Base-by-base conservation (phyloP, 441 rosid species). In the Gossypium trilobum region DNA sequence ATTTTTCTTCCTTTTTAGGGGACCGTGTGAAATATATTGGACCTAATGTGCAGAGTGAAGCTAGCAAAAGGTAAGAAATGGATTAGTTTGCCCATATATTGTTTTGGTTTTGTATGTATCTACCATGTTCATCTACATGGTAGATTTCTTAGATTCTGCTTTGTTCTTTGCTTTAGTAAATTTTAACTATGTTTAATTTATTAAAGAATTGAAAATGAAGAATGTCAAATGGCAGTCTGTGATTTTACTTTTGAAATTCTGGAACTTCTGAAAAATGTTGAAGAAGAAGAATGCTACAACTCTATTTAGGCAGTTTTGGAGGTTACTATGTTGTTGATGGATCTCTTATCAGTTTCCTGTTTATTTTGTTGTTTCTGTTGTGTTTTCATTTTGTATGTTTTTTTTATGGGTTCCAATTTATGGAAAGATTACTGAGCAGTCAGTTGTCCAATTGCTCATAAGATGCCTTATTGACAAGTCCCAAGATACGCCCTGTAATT, bases 1-100 rank as follows among this genome's bases (percentile, higher is more conserved):
- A 46, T 68, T 23, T 57, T 61, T 72, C 57, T 44, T 69, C 36
- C 10, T 17, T 50, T 61, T 39, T 78, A 95, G 99, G 99, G 76
- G 98, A 95, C 83, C 91, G 87, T 70, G 95, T 95, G 71, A 95
- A 80, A 77, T 95, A 89, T 70, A 71, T 82, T 25, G 98, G 99
- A 62, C 85, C 88, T 69, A 77, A 97, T 27, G 78, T 66, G 75
- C 79, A 64, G 19, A 55, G 70, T 69, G 84, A 86, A 79, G 87
- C 82, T 77, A 86, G 86, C 75, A 83, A 81, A 78, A 90, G 97
- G 99, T 95, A 78, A 55, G 73, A 42, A 8, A 65, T 33, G n/a
- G 11, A 10, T 79, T 63, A 29, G 46, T 71, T 64, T 25, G 14
- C 44, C 17, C 9, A 7, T 42, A 8, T 22, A 13, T 59, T 71